Percentiles rank a stretch among this genome's conserved stretches.
These are phyloP conservation scores for Thozetella sp. DNA, from an alignment of 495 filamentous ascomycete genomes.

Conservation along the genomic window DNA sequence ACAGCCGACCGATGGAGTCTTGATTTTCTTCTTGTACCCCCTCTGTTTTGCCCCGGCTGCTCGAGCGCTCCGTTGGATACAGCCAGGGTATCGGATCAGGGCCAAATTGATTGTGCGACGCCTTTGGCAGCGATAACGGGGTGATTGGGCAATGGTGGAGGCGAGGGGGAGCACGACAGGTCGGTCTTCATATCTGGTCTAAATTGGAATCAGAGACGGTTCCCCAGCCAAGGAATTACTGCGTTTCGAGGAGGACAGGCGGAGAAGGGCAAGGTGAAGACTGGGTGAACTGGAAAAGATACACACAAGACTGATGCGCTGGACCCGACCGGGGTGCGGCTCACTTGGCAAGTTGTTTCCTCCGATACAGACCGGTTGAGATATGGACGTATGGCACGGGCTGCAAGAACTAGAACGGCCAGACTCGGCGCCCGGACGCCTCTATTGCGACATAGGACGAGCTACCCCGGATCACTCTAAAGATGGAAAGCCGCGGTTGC, in stretches of 20 bases:
- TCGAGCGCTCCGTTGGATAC: background rate
- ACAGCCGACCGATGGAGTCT: background rate
- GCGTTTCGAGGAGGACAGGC: background rate
- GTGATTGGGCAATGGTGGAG: conserved; percentile 26
- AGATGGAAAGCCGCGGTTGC: background rate
- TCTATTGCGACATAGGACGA: too few relatives aligned
- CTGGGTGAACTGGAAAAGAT: too few relatives aligned
- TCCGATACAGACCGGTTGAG: background rate
- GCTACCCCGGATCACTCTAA: background rate
- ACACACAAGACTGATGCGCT: background rate
- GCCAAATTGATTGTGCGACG: conserved; percentile 27
- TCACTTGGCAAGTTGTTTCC: too few relatives aligned
- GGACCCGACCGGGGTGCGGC: too few relatives aligned
- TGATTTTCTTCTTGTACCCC: background rate
- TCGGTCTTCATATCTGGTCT: conserved; percentile 18
- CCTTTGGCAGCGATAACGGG: background rate
- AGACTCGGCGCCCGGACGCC: too few relatives aligned
- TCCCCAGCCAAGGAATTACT: conserved; percentile 8
- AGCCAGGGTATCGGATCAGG: conserved; percentile 14
- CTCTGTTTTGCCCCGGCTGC: conserved; percentile 2
- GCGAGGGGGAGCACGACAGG: conserved; percentile 25
- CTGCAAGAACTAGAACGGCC: background rate
- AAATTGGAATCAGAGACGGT: conserved; percentile 16
- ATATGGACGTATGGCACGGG: background rate
- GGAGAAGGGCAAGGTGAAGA: background rate